Conservation (phyloP, 345 rosid genomes). For the Ricinus communis region DNA sequence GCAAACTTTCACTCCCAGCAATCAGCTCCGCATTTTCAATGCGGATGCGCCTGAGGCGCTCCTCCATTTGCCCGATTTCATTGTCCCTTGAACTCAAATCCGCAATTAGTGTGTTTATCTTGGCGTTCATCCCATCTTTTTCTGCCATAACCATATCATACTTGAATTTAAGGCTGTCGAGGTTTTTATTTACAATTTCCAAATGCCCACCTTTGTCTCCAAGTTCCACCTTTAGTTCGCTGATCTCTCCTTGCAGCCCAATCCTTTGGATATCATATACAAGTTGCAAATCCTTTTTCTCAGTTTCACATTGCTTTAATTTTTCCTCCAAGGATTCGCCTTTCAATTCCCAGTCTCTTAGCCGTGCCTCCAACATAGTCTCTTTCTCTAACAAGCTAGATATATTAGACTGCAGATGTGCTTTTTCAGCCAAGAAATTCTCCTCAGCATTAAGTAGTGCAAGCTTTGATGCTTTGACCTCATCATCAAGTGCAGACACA, state of each 20-base stretch:
- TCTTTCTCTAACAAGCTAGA: conserved; percentile 50
- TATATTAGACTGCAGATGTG: conserved; percentile 61
- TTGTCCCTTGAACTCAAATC: conserved; percentile 38
- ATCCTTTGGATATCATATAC: conserved; percentile 23
- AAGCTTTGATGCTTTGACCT: conserved; percentile 52
- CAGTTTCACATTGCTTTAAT: conserved; percentile 44
- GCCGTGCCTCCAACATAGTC: conserved; percentile 41
- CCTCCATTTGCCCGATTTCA: conserved; percentile 41
- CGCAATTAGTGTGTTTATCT: conserved; percentile 32
- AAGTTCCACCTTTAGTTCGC: conserved; percentile 46
- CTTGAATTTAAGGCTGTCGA: conserved; percentile 28
- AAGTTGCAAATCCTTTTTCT: conserved; percentile 37
- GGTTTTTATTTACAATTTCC: conserved; percentile 34
- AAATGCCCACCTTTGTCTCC: conserved; percentile 34
- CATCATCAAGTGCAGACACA: conserved; percentile 68
- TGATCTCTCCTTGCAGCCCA: conserved; percentile 34
- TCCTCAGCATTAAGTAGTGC: conserved; percentile 63
- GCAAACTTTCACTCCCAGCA: conserved; percentile 29
- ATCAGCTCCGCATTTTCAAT: conserved; percentile 49
- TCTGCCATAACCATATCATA: conserved; percentile 31
- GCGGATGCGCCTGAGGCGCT: conserved; percentile 48
- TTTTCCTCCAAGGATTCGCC: conserved; percentile 64
- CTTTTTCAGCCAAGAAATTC: conserved; percentile 63
- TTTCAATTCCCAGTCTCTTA: conserved; percentile 63
- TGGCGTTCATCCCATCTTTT: conserved; percentile 38